A percentile compares a stretch with the other conserved stretches of the same genome.
Evolutionary conservation across 169 alveolate species (phyloP).

Genomic region (Eimeria mitis): DNA sequence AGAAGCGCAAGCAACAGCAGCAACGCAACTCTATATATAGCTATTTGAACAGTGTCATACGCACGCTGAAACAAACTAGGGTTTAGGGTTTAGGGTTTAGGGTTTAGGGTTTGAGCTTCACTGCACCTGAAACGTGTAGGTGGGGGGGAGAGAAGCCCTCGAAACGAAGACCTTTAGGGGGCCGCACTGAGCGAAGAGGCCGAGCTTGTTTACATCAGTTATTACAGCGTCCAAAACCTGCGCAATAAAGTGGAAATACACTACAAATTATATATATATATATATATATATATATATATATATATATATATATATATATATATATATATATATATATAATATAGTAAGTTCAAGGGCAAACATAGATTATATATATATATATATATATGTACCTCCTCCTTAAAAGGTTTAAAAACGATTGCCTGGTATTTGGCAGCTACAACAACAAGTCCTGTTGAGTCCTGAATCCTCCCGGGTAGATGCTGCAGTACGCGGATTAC

Average conservation of each 20-base stretch:
- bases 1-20: not conserved
- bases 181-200: slow-evolving; percentile 96
- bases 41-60: not conserved
- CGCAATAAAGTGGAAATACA: no score
- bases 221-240: slow-evolving; percentile 95
- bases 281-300: not conserved
- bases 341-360: not conserved
- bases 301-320: slow-evolving; percentile 1
- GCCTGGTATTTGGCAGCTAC: slow-evolving; percentile 95
- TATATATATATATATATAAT: not conserved
- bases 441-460: slow-evolving; percentile 95
- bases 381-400: slow-evolving; percentile 90
- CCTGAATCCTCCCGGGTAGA: slow-evolving; percentile 96
- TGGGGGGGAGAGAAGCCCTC: slow-evolving; percentile 93
- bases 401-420: slow-evolving; percentile 93
- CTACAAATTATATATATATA: not conserved
- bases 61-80: not conserved
- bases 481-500: slow-evolving; percentile 93
- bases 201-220: slow-evolving; percentile 94
- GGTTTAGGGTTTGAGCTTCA: no score
- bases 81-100: not conserved
- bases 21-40: not conserved
- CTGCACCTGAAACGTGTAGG: slow-evolving; percentile 87
- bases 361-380: no score
- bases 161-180: slow-evolving; percentile 95